Conservation (phyloP, 768 basidiomycete genomes). For the Podaxis sp. region DNA sequence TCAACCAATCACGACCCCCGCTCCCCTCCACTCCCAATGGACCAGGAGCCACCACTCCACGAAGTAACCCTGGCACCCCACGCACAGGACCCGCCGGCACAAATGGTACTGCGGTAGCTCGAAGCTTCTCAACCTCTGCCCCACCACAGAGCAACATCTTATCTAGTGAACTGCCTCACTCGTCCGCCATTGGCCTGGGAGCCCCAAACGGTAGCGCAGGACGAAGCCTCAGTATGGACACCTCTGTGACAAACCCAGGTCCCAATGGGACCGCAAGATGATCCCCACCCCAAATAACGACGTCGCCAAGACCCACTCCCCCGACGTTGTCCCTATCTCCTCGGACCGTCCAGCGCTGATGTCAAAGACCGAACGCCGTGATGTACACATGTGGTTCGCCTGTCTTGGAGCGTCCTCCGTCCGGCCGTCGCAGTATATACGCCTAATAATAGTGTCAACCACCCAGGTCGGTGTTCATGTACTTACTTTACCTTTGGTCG, state of each 20-base stretch:
- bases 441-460: constrained; percentile 22
- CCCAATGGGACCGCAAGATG: constrained; percentile 9
- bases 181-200: constrained; percentile 8
- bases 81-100: background rate
- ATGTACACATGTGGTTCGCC: constrained; percentile 47
- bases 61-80: constrained; percentile 7
- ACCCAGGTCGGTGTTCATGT: background rate
- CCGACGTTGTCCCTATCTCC: constrained; percentile 12
- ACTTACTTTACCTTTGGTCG: constrained; percentile 52
- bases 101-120: background rate
- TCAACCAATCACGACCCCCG: constrained; percentile 43
- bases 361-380: constrained; percentile 35
- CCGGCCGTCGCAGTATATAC: constrained; percentile 37
- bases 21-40: constrained; percentile 22
- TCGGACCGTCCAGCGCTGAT: constrained; percentile 1
- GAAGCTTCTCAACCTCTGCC: constrained; percentile 6
- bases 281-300: background rate
- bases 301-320: background rate
- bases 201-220: constrained; percentile 5
- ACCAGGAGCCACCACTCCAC: background rate
- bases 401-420: constrained; percentile 11
- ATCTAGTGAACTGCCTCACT: constrained; percentile 6
- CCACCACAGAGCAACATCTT: background rate
- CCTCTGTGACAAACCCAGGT: constrained; percentile 5
- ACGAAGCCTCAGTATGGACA: constrained; percentile 7